Evolutionary conservation across 371 early-diverging fungal species (phyloP), one percentile per base, ranked within the genome.

Genomic region (Capniomyces stellatus): DNA sequence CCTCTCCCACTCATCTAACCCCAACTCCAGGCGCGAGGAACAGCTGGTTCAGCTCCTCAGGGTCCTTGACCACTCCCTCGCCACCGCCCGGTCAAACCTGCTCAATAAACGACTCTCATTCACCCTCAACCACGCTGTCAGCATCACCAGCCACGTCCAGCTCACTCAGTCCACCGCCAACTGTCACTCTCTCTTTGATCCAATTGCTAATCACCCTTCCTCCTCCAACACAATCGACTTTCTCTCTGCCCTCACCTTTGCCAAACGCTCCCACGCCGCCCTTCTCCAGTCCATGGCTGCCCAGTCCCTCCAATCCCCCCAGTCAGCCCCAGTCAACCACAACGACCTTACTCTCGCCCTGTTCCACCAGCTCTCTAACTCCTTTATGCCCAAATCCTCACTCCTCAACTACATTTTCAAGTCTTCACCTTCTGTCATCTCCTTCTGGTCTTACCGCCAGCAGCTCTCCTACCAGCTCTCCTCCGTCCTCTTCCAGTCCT

Each of bases 381-480:
- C 35, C 21, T 46, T 58, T 44, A 62, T 92, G 1, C 92, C 94
- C 0, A 73, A 79, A 15, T 79, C 81, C 53, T 79, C 92, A 44
- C 62, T 94, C 27, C 76, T 83, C 25, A 80, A 85, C 52, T 68
- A 71, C 58, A 71, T 81, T 74, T 62, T 74, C 4, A 71, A 71
- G 21, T 71, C 74, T 19, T 76, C 91, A 75, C 70, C 70, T 4
- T 77, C 87, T 2, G 85, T 82, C 59, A 73, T 81, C 21, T 93
- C 92, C 54, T 79, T 87, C 51, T 98, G 92, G 92, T 78, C 81
- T 63, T 75, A 90, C 49, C 78, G 95, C 30, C 91, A 90, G 67
- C 87, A 85, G 54, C 92, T 98, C 56, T 89, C 90, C 4, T 60
- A 72, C 13, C 94, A 97, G 60, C 72, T 91, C 63, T 91, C 91